Base-by-base conservation (phyloP, 1,139 yeast genomes). In the Debaryomyces coudertii region DNA sequence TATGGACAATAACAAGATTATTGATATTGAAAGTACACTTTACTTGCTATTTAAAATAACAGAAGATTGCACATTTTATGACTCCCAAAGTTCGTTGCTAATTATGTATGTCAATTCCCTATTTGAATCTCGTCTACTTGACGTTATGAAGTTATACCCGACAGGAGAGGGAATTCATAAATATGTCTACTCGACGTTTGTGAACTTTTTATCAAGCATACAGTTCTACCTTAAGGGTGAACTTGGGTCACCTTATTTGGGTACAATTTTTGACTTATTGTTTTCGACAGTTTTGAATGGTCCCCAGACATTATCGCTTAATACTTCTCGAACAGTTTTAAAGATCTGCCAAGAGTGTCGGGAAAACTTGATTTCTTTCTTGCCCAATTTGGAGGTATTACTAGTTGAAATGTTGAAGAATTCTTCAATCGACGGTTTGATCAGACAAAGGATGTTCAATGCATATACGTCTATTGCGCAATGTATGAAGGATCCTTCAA, bases 1-100 rank as follows among this genome's bases (percentile, higher is more conserved):
- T 33, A 4, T 38, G 24, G 28, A 38, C 29, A 22, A 20, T 14
- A 18, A 36, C 18, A 37, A 48, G 7, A 33, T 49, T 4, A 35
- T 49, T 9, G 82, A 82, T 47, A 67, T 87, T 4, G 97, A 92
- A 61, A 80, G 90, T 1, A 83, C 90, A 18, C 62, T 90, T 36
- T 88, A 74, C 58, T 68, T 90, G 20, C 59, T 90, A 11, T 81
- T 73, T 55, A 79, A 82, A 39, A 79, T 73, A 49, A 73, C 78
- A 9, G 70, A 76, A 45, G 83, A 78, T 60, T 63, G 80, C 51
- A 69, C 73, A 2, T 74, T 74, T 54, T 72, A 71, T 49, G 78
- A 73, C 42, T 70, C 68, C n/a, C 65, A 60, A 27, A 56, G 61
- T 5, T 55, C 62, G 4, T 53, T 50, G 2, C 56, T 74, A 18